Conservation (phyloP, 106 monocot species). For the Gastrodia elata region DNA sequence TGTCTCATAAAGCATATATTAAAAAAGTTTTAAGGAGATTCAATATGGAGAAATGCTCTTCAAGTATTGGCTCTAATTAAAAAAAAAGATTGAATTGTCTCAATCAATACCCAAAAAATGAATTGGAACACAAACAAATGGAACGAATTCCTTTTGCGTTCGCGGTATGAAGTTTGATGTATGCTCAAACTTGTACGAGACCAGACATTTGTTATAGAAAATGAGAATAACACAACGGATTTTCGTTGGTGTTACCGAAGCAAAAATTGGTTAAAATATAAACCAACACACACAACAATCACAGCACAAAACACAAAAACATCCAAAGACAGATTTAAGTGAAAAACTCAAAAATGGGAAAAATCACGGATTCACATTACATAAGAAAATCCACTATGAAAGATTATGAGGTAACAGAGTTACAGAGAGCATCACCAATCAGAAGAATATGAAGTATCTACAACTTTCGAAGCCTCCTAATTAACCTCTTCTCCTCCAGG, state of each 20-base stretch:
- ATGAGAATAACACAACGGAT: no score
- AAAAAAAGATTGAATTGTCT: constrained; percentile 2
- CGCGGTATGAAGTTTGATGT: constrained; percentile 5
- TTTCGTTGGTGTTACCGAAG: no score
- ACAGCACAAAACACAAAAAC: no score
- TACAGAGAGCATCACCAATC: no score
- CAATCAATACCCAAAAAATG: not conserved
- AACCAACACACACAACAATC: no score
- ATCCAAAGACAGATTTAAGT: no score
- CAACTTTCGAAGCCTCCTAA: constrained; percentile 2
- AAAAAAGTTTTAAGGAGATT: constrained; percentile 9
- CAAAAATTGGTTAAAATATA: no score
- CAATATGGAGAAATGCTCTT: not conserved
- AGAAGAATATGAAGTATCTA: constrained; percentile 10
- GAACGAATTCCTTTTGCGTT: not conserved
- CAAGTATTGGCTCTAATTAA: not conserved
- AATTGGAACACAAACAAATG: not conserved
- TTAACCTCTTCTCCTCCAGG: no score
- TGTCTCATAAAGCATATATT: constrained; percentile 7
- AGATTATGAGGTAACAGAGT: not conserved
- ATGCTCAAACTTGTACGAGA: constrained; percentile 10
- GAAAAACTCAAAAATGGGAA: no score
- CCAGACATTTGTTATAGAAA: constrained; percentile 6
- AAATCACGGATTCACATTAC: no score
- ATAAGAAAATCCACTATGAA: no score